These are phyloP conservation scores for Cutaneotrichosporon cavernicola DNA, from an alignment of 1,284 basidiomycete species.

Conservation along the genomic window DNA sequence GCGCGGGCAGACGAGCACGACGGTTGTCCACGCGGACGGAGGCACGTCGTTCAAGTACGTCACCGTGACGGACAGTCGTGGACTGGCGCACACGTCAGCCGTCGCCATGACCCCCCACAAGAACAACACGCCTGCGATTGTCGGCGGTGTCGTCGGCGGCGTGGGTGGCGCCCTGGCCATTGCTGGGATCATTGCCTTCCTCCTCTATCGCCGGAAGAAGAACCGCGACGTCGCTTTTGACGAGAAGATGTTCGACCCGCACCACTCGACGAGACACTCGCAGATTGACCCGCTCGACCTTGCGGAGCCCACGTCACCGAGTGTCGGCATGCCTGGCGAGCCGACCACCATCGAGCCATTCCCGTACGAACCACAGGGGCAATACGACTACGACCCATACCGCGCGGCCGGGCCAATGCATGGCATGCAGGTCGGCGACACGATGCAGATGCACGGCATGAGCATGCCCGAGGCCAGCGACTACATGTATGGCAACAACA, in stretches of 20 bases:
- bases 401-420: conserved; percentile 27
- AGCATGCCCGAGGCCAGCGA: conserved; percentile 47
- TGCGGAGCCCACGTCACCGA: conserved; percentile 30
- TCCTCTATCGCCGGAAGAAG: conserved; percentile 35
- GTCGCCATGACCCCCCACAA: not conserved
- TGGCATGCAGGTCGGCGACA: conserved; percentile 20
- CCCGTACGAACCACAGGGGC: conserved; percentile 13
- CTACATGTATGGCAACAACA: conserved; percentile 31
- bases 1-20: not conserved
- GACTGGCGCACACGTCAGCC: not conserved
- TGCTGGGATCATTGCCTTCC: conserved; percentile 44
- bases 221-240: conserved; percentile 47
- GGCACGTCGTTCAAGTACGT: conserved; percentile 3
- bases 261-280: conserved; percentile 43
- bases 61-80: not conserved
- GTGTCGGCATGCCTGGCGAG: conserved; percentile 25
- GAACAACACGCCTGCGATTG: conserved; percentile 31
- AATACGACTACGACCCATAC: conserved; percentile 13
- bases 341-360: conserved; percentile 30
- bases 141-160: conserved; percentile 54
- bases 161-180: conserved; percentile 41
- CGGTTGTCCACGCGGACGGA: not conserved
- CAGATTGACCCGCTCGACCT: conserved; percentile 46
- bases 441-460: conserved; percentile 26
- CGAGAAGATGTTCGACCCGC: conserved; percentile 52